These are phyloP conservation scores for Gossypioides kirkii DNA, from an alignment of 345 rosid genomes.

Conservation along the genomic window DNA sequence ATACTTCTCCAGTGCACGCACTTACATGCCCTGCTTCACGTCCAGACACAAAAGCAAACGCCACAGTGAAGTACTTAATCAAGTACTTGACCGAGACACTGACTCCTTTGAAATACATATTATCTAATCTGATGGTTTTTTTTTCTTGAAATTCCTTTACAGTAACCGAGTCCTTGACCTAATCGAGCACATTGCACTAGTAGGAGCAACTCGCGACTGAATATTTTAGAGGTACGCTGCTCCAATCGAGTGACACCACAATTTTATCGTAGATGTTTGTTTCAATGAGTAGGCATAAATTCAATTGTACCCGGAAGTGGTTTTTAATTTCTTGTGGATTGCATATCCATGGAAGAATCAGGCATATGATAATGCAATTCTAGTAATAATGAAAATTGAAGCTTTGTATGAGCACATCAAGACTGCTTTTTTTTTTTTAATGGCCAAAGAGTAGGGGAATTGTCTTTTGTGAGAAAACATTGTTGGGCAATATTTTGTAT, in stretches of 20 bases:
- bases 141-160: slow-evolving; percentile 20
- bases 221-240: not conserved
- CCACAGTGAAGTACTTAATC: not conserved
- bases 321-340: slow-evolving; percentile 5
- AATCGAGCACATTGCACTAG: slow-evolving; percentile 93
- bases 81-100: not conserved
- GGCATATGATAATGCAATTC: slow-evolving; percentile 10
- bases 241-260: not conserved
- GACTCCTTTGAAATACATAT: not conserved
- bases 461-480: not conserved
- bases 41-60: not conserved
- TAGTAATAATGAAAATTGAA: slow-evolving; percentile 16
- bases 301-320: not conserved
- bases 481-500: not conserved
- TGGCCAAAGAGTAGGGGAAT: not conserved
- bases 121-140: not conserved
- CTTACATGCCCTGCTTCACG: not conserved
- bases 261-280: slow-evolving; percentile 15
- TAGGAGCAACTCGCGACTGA: slow-evolving; percentile 47
- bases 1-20: too few species aligned
- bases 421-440: not conserved
- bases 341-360: not conserved
- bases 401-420: not conserved
- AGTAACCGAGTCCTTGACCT: slow-evolving; percentile 97
- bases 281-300: slow-evolving; percentile 13